Conservation (phyloP, 2,329 filamentous ascomycete species). For the Tolypocladium endophyticum region DNA sequence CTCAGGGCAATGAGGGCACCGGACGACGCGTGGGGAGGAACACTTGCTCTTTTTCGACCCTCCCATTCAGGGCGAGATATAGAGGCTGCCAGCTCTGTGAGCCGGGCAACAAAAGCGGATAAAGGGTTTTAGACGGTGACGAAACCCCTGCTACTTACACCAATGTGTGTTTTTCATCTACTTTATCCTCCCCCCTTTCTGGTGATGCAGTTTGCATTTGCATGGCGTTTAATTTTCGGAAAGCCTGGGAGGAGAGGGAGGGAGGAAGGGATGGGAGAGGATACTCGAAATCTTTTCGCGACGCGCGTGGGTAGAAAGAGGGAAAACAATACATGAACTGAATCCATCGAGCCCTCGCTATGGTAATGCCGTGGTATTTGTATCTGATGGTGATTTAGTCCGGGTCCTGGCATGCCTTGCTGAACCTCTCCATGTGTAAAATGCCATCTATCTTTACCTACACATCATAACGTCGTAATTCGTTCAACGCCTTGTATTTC, state of each 20-base stretch:
- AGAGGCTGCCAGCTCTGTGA: background rate
- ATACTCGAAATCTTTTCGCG: background rate
- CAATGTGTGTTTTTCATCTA: constrained; percentile 5
- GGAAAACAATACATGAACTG: background rate
- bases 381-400: background rate
- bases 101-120: background rate
- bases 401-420: background rate
- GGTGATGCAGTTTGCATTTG: constrained; percentile 29
- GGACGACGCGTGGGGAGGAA: background rate
- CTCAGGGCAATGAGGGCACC: background rate
- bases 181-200: constrained; percentile 13
- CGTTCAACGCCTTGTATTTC: constrained; percentile 5
- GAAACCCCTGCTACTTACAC: background rate
- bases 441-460: background rate
- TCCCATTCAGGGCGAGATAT: background rate
- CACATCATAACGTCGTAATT: constrained; percentile 7
- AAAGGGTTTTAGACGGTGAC: background rate
- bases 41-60: background rate
- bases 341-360: background rate
- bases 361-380: background rate
- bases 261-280: constrained; percentile 11
- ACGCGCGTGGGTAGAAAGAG: background rate
- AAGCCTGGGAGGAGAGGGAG: constrained; percentile 11
- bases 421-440: background rate
- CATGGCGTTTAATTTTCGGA: constrained; percentile 20